Conservation (phyloP, 176 grass and related monocot species). For the Avena insularis region DNA sequence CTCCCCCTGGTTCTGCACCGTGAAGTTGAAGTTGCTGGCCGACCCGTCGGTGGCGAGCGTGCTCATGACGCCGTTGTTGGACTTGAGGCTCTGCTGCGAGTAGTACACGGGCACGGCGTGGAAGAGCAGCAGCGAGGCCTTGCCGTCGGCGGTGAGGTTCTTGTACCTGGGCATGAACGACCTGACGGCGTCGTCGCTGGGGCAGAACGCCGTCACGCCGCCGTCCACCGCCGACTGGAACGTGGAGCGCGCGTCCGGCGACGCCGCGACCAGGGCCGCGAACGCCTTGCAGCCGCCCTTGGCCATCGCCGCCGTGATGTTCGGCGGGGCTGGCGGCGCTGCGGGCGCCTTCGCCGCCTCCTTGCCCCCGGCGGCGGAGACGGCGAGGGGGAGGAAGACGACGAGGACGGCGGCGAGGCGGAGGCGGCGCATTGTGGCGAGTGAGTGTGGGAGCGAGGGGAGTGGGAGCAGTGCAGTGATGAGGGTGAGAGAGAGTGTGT, state of each 20-base stretch:
- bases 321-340: conserved; percentile 51
- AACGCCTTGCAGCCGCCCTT: conserved; percentile 82
- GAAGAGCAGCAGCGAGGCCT: conserved; percentile 81
- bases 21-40: conserved; percentile 78
- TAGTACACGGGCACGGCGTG: conserved; percentile 82
- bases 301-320: conserved; percentile 71
- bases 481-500: conserved; percentile 5
- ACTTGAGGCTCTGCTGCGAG: conserved; percentile 66
- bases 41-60: conserved; percentile 85
- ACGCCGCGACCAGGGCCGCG: conserved; percentile 55
- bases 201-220: conserved; percentile 78
- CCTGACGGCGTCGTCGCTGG: conserved; percentile 60
- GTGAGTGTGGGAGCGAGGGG: background rate
- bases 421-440: conserved; percentile 46
- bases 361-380: conserved; percentile 28
- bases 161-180: conserved; percentile 66
- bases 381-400: conserved; percentile 41
- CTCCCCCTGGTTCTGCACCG: conserved; percentile 79
- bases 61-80: conserved; percentile 87
- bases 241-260: conserved; percentile 19
- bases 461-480: conserved; percentile 47
- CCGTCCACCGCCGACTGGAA: conserved; percentile 60
- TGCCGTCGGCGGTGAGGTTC: conserved; percentile 70
- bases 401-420: conserved; percentile 27
- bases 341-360: conserved; percentile 38